A percentile compares a stretch with the other conserved stretches of the same genome.
phyloP scores from a whole-genome alignment of 768 basidiomycete species.

The Boletus pseudopeckii region DNA sequence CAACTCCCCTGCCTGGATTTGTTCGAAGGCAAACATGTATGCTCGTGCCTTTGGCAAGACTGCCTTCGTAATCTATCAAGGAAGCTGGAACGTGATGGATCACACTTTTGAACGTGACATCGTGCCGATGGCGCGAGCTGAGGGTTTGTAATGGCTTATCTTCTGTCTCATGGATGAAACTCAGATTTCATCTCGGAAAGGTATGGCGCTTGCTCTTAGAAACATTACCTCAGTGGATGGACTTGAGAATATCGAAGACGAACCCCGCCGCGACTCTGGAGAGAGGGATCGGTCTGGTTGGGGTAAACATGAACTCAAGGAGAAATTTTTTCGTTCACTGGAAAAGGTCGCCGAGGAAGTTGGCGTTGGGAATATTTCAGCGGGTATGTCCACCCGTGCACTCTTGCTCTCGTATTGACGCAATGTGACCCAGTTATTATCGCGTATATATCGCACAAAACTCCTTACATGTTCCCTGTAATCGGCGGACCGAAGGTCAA shows the following conservation, averaged over 20 bases:
- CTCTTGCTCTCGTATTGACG: neutral
- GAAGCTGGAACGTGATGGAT: neutral
- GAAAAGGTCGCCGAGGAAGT: neutral
- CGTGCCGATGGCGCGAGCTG: neutral
- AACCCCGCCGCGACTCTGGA: neutral
- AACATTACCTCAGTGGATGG: neutral
- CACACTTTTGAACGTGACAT: neutral
- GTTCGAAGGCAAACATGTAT: neutral
- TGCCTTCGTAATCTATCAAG: neutral
- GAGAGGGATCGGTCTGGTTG: neutral
- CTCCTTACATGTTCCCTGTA: neutral
- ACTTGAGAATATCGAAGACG: neutral
- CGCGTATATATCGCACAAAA: neutral
- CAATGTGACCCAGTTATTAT: neutral
- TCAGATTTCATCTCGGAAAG: neutral
- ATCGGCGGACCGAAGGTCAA: neutral
- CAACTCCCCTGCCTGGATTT: neutral
- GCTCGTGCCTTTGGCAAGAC: neutral
- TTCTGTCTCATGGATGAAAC: neutral
- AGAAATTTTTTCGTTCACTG: neutral
- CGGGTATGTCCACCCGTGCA: neutral
- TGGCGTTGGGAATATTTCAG: neutral
- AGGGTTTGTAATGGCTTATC: neutral
- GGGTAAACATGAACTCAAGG: neutral
- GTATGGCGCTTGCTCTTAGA: neutral